Conservation (phyloP, 2,329 filamentous ascomycete species). For the Alternaria conjuncta region DNA sequence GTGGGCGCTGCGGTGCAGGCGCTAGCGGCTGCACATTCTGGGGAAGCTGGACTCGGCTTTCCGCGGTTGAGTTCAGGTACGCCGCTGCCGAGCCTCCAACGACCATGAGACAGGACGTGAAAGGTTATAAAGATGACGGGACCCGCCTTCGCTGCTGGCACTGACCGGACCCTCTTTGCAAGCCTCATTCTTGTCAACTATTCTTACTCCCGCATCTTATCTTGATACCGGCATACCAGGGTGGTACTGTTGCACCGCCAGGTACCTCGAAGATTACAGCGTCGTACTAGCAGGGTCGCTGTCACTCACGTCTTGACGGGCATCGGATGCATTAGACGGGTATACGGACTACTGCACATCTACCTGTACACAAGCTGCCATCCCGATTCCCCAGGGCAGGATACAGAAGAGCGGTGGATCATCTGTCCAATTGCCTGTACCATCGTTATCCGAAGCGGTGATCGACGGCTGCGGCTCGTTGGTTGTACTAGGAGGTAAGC, state of each 20-base stretch:
- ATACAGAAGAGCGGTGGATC: slow-evolving; percentile 36
- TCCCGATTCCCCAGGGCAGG: slow-evolving; percentile 9
- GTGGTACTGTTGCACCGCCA: slow-evolving; percentile 16
- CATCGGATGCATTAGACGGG: slow-evolving; percentile 1
- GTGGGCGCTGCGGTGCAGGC: slow-evolving; percentile 22
- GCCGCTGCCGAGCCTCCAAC: slow-evolving; percentile 3
- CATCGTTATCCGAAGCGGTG: slow-evolving; percentile 11
- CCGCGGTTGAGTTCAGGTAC: slow-evolving; percentile 24
- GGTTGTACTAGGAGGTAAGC: slow-evolving; percentile 3
- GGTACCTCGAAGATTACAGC: slow-evolving; percentile 21
- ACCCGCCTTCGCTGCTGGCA: background rate
- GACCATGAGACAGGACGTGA: background rate
- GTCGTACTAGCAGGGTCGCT: slow-evolving; percentile 15
- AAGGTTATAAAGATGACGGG: slow-evolving; percentile 1
- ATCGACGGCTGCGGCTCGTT: slow-evolving; percentile 7
- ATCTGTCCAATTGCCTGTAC: slow-evolving; percentile 39
- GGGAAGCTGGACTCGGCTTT: slow-evolving; percentile 21
- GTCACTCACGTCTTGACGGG: background rate
- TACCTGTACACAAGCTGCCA: background rate
- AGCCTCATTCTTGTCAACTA: background rate
- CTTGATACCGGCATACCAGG: background rate
- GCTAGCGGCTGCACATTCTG: slow-evolving; percentile 17
- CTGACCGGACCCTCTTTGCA: background rate
- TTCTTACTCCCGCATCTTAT: slow-evolving; percentile 1
- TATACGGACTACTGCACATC: slow-evolving; percentile 2